Base-by-base conservation (phyloP, 2,329 filamentous ascomycete genomes). In the Colletotrichum melonis region DNA sequence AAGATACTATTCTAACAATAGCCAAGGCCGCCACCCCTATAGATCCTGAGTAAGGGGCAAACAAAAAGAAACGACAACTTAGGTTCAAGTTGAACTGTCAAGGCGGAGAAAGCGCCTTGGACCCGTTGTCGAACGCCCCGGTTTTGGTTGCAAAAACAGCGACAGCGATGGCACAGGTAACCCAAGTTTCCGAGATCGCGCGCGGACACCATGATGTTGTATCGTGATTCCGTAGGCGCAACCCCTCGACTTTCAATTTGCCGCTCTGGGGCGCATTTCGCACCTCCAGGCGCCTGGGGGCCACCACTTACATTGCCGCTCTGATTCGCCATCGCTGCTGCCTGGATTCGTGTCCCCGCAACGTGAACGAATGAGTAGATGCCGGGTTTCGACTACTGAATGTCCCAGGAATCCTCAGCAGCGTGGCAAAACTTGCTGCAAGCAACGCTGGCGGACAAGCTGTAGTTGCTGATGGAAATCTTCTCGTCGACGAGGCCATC, bases 391-490 rank as follows among this genome's bases (percentile, higher is more conserved):
- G 28, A 58, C 88, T 92, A 99, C 79, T 98, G 90, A 78, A 99
- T 94, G 81, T 94, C 92, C 97, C 97, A 99, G 46, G 93, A 93
- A 83, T 99, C 97, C 85, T 99, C 97, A 56, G 95, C 96, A 54
- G 96, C 97, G 84, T 99, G 97, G 85, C 97, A 98, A 88, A 99
- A 98, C 84, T 98, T 99, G 91, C 96, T 98, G 89, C 97, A 99
- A 56, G 97, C 96, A 75, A 99, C 97, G 86, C 96, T 98, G 74
- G 97, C 97, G 80, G 95, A 98, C 75, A 99, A 89, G 80, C 95
- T 98, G 89, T 94, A 99, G 84, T 98, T 98, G 88, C 96, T 98
- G 86, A 99, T 98, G 78, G 94, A 95, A 81, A 99, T 98, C 80
- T 97, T 94, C 85, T 99, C 97, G 81, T 98, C 96, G 79, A 98